Evolutionary conservation across 2,329 filamentous ascomycete genomes (phyloP).

Genomic region (Venturia asperata): DNA sequence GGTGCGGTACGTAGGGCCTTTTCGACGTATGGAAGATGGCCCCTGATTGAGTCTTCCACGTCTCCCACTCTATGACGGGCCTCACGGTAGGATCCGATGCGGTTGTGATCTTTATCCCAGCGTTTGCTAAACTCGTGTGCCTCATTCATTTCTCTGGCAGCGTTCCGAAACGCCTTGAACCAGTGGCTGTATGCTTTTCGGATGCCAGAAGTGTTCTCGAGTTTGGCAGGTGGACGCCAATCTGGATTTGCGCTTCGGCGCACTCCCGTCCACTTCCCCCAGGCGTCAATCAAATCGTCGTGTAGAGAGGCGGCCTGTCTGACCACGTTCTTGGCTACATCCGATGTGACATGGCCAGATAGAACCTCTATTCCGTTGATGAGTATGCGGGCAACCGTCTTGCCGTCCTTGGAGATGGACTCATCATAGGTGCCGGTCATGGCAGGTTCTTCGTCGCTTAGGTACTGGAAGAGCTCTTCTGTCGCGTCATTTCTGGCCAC

Average conservation of each 20-base stretch:
- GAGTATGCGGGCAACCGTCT: not conserved
- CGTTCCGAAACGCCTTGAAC: not conserved
- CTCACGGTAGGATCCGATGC: not conserved
- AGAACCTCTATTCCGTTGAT: not conserved
- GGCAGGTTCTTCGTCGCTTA: not conserved
- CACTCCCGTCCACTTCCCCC: not conserved
- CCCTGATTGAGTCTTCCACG: not conserved
- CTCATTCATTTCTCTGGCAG: not conserved
- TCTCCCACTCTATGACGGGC: not conserved
- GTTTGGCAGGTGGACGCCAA: not conserved
- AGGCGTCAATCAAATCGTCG: not conserved
- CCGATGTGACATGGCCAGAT: not conserved
- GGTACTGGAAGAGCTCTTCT: not conserved
- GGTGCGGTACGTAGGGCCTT: not conserved
- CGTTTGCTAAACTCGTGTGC: not conserved
- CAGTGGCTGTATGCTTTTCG: not conserved
- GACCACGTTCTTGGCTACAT: not conserved
- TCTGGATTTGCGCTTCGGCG: not conserved
- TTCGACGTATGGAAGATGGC: not conserved
- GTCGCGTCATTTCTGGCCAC: not conserved
- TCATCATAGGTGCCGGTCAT: not conserved
- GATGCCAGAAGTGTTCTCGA: not conserved
- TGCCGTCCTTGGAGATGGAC: not conserved
- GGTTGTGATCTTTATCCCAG: not conserved
- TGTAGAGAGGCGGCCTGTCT: not conserved